Evolutionary conservation across 345 rosid species (phyloP).

Genomic region (Excoecaria cochinchinensis): DNA sequence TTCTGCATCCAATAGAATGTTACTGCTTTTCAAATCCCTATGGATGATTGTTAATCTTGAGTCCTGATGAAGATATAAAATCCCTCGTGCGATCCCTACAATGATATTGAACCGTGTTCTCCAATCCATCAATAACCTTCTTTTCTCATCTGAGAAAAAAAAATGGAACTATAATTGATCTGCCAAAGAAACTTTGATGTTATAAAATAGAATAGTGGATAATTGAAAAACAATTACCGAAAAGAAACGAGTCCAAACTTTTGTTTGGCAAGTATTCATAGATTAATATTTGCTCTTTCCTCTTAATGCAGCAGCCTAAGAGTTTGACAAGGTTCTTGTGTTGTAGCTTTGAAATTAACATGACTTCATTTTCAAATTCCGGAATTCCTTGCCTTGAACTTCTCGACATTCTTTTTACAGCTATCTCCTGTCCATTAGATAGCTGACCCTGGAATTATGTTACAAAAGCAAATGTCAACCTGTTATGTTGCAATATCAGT

Average conservation of each 20-base stretch:
- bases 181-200: neutral
- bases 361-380: slow-evolving; percentile 22
- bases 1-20: neutral
- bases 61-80: too few species aligned
- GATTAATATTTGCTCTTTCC: slow-evolving; percentile 15
- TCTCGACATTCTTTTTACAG: slow-evolving; percentile 15
- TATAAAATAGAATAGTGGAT: neutral
- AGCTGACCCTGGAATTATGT: too few species aligned
- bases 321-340: slow-evolving; percentile 27
- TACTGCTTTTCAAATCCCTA: too few species aligned
- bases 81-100: too few species aligned
- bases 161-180: neutral
- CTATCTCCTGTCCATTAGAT: neutral
- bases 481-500: too few species aligned
- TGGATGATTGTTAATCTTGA: too few species aligned
- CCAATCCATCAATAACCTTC: slow-evolving; percentile 37
- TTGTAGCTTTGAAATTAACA: slow-evolving; percentile 22
- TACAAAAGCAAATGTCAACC: too few species aligned
- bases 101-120: neutral
- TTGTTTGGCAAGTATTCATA: slow-evolving; percentile 25
- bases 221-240: neutral
- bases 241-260: slow-evolving; percentile 21
- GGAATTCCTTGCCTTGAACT: slow-evolving; percentile 21
- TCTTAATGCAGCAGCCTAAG: slow-evolving; percentile 21
- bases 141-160: neutral